A percentile compares a stretch with the other conserved stretches of the same genome.
Evolutionary conservation across 441 rosid genomes (phyloP).

Genomic region (Croton laevigatus): DNA sequence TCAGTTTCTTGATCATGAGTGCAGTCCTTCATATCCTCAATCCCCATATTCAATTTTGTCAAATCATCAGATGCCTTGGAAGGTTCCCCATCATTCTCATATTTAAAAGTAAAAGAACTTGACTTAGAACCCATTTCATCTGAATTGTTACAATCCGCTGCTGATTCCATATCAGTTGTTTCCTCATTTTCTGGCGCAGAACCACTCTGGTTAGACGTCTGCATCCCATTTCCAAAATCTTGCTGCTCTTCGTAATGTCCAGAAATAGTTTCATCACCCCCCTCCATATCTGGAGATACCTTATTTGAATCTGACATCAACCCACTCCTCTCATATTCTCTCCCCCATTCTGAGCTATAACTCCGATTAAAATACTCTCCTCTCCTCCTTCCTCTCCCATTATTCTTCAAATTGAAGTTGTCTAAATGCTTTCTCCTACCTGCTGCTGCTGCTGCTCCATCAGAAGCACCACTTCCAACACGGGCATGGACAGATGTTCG

Average conservation of each 20-base stretch:
- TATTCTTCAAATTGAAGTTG: conserved; percentile 52
- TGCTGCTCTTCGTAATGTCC: conserved; percentile 58
- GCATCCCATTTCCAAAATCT: conserved; percentile 47
- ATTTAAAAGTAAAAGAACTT: conserved; percentile 51
- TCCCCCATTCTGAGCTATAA: conserved; percentile 57
- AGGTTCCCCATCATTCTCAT: conserved; percentile 44
- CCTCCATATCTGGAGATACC: conserved; percentile 50
- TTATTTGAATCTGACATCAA: conserved; percentile 65
- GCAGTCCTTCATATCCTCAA: conserved; percentile 44
- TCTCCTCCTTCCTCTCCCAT: conserved; percentile 60
- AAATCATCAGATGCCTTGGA: conserved; percentile 41
- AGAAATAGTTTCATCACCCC: conserved; percentile 49
- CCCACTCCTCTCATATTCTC: conserved; percentile 66
- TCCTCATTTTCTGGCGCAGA: conserved; percentile 47
- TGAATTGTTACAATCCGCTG: conserved; percentile 36
- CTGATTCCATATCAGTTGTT: conserved; percentile 50
- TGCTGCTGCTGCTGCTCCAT: conserved; percentile 38
- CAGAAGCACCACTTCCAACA: conserved; percentile 41
- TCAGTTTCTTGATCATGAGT: conserved; percentile 33
- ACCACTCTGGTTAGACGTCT: conserved; percentile 40
- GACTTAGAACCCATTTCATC: conserved; percentile 56
- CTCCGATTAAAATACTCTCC: conserved; percentile 50
- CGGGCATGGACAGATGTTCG: conserved; percentile 54
- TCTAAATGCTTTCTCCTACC: conserved; percentile 65
- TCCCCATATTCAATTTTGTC: conserved; percentile 29